These are phyloP conservation scores for Lagerstroemia speciosa DNA, from an alignment of 345 rosid species.

Conservation along the genomic window DNA sequence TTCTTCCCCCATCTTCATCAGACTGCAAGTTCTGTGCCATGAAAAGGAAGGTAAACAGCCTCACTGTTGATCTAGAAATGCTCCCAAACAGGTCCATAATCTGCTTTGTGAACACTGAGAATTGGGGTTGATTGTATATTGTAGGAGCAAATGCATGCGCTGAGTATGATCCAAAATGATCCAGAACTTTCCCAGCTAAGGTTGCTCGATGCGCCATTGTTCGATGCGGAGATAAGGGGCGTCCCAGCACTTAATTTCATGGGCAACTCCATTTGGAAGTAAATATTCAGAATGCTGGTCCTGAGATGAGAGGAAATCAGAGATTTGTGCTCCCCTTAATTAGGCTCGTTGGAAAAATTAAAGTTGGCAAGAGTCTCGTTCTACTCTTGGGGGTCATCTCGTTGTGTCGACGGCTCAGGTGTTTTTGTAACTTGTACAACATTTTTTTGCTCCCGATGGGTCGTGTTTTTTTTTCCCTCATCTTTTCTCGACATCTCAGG, in stretches of 20 bases:
- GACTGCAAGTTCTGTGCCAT: conserved; percentile 65
- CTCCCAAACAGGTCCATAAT: background rate
- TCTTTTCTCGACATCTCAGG: background rate
- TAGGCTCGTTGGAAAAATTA: too few relatives aligned
- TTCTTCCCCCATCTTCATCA: conserved; percentile 46
- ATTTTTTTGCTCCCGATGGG: background rate
- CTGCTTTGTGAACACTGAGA: background rate
- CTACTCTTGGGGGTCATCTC: background rate
- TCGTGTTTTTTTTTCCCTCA: background rate
- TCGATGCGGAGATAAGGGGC: conserved; percentile 74
- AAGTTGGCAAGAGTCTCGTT: background rate
- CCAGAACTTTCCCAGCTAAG: conserved; percentile 44
- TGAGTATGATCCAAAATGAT: conserved; percentile 41
- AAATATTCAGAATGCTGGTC: background rate
- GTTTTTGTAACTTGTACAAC: background rate
- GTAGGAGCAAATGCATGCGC: conserved; percentile 61
- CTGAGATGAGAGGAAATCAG: background rate
- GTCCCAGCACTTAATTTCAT: conserved; percentile 71
- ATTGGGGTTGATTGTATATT: conserved; percentile 2
- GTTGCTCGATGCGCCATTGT: conserved; percentile 41
- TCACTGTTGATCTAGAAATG: background rate
- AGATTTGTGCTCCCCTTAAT: too few relatives aligned
- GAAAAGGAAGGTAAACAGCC: conserved; percentile 48
- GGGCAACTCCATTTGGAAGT: conserved; percentile 64
- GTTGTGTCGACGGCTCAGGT: background rate